A percentile compares a stretch with the other conserved stretches of the same genome.
Conservation (phyloP, 2,329 filamentous ascomycete species). For the Penicillium nordicum region DNA sequence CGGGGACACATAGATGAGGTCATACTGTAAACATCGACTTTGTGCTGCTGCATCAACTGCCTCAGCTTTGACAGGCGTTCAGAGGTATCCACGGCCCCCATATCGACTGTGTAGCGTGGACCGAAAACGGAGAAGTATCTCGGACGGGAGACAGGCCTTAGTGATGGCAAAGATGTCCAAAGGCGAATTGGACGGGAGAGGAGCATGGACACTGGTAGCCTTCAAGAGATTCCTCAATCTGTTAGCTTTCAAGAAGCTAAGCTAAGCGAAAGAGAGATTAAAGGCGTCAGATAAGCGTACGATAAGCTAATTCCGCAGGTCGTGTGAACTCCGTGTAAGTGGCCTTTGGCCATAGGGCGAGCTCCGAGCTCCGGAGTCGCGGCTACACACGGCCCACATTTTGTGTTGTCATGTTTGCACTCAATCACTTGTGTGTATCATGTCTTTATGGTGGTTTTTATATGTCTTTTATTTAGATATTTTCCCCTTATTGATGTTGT, state of each 20-base stretch:
- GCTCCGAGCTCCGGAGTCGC: slow-evolving; percentile 7
- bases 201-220: slow-evolving; percentile 28
- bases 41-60: slow-evolving; percentile 79
- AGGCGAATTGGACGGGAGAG: slow-evolving; percentile 33
- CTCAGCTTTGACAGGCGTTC: slow-evolving; percentile 72
- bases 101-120: slow-evolving; percentile 49
- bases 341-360: slow-evolving; percentile 7
- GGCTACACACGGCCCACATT: slow-evolving; percentile 13
- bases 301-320: slow-evolving; percentile 16
- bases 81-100: slow-evolving; percentile 77
- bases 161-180: slow-evolving; percentile 31
- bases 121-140: slow-evolving; percentile 40
- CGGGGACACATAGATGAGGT: slow-evolving; percentile 16
- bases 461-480: no score
- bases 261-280: background rate
- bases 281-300: slow-evolving; percentile 9
- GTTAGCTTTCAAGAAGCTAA: background rate
- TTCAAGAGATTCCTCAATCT: background rate
- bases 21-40: slow-evolving; percentile 88
- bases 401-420: slow-evolving; percentile 15
- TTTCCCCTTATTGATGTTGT: no score
- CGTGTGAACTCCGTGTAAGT: slow-evolving; percentile 10
- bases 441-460: no score
- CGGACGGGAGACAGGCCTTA: slow-evolving; percentile 26
- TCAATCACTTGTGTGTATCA: background rate